Conservation (phyloP, 2,329 filamentous ascomycete genomes). For the Fusarium nisikadoi region DNA sequence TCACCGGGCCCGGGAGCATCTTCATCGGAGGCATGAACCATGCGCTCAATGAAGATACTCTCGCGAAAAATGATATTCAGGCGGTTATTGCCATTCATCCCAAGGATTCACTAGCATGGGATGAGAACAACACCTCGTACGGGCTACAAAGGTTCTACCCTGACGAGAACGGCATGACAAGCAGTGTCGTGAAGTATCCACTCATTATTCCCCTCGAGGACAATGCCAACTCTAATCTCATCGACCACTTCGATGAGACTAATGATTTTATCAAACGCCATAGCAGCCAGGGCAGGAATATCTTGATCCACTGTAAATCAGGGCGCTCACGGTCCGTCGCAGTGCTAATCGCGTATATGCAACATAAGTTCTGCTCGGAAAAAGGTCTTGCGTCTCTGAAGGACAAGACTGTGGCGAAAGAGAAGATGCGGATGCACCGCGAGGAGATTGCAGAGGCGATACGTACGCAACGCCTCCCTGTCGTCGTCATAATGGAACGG, state of each 20-base stretch:
- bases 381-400: accelerated
- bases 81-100: background rate
- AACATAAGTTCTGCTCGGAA: background rate
- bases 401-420: background rate
- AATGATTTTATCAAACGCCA: background rate
- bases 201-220: background rate
- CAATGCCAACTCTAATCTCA: background rate
- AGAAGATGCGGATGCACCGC: background rate
- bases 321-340: background rate
- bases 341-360: background rate
- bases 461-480: background rate
- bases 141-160: background rate
- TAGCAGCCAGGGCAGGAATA: background rate
- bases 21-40: constrained; percentile 1
- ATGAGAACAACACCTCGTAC: background rate
- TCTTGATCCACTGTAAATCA: background rate
- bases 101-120: background rate
- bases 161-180: background rate
- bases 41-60: background rate
- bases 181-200: background rate
- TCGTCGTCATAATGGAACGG: background rate
- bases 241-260: background rate
- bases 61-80: background rate
- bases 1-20: background rate
- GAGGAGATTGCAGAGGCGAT: background rate